These are phyloP conservation scores for Letharia lupina DNA, from an alignment of 495 filamentous ascomycete species.

Conservation along the genomic window DNA sequence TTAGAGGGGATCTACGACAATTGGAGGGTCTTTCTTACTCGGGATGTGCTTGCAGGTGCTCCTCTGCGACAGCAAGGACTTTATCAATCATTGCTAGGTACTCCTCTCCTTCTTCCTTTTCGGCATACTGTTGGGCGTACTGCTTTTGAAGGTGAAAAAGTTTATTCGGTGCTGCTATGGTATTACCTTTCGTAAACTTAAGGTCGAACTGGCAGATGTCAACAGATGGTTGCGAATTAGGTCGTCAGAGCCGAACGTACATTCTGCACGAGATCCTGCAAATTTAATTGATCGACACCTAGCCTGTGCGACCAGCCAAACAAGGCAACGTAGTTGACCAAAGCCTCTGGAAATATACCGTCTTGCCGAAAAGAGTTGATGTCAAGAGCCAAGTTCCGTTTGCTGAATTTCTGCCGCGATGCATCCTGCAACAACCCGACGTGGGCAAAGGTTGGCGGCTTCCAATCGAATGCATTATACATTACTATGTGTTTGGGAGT, in stretches of 20 bases:
- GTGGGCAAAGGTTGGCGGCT: constrained; percentile 75
- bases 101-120: constrained; percentile 27
- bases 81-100: constrained; percentile 44
- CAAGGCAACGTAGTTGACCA: constrained; percentile 78
- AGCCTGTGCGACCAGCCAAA: constrained; percentile 74
- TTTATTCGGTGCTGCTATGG: constrained; percentile 73
- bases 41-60: constrained; percentile 24
- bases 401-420: constrained; percentile 77
- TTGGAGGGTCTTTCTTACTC: constrained; percentile 28
- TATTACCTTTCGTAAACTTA: constrained; percentile 82
- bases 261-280: constrained; percentile 60
- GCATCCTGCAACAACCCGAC: constrained; percentile 76
- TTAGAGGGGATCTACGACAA: neutral
- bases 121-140: constrained; percentile 48
- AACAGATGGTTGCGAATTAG: neutral
- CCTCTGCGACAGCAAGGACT: constrained; percentile 32
- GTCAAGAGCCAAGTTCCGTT: constrained; percentile 54
- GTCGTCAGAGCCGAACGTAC: constrained; percentile 11
- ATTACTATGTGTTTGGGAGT: constrained; percentile 83
- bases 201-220: constrained; percentile 51
- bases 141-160: constrained; percentile 69
- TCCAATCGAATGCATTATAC: constrained; percentile 85
- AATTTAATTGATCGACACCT: constrained; percentile 57
- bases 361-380: constrained; percentile 63
- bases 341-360: constrained; percentile 61